Evolutionary conservation across 768 basidiomycete species (phyloP).

Genomic region (Lepiota brunneoincarnata): DNA sequence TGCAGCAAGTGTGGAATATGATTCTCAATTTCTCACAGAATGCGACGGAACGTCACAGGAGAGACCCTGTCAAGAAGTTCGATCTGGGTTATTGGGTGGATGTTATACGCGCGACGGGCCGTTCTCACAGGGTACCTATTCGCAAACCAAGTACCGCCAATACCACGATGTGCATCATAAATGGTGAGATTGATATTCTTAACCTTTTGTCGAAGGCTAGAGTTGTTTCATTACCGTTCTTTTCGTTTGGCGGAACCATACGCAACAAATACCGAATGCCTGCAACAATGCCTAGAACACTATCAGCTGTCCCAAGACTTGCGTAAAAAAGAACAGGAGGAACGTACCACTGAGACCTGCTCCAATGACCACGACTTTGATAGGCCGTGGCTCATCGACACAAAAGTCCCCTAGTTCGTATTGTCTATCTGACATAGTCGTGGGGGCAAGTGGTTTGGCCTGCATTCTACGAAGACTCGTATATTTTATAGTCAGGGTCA

Average conservation of each 20-base stretch:
- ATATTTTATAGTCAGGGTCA: too few relatives aligned
- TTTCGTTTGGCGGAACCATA: neutral
- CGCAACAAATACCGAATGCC: slow-evolving; percentile 43
- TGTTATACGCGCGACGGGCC: neutral
- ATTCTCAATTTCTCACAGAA: slow-evolving; percentile 38
- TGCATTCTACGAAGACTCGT: too few relatives aligned
- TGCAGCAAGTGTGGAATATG: slow-evolving; percentile 4
- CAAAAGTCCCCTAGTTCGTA: slow-evolving; percentile 37
- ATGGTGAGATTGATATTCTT: slow-evolving; percentile 53
- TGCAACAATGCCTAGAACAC: slow-evolving; percentile 42
- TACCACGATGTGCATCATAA: slow-evolving; percentile 56
- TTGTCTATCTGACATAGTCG: too few relatives aligned
- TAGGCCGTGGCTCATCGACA: slow-evolving; percentile 51
- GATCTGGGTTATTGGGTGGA: neutral
- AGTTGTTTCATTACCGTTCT: neutral
- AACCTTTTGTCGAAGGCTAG: slow-evolving; percentile 50
- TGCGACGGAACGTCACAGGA: slow-evolving; percentile 65
- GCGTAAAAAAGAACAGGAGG: neutral
- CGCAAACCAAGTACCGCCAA: slow-evolving; percentile 63
- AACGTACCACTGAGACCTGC: slow-evolving; percentile 54
- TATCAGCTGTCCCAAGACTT: neutral
- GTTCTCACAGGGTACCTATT: slow-evolving; percentile 51
- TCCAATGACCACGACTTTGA: slow-evolving; percentile 55
- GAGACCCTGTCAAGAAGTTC: slow-evolving; percentile 35
- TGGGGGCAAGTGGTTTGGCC: neutral